Conservation (phyloP, 371 early-diverging fungal genomes). For the Syncephalastrum racemosum region DNA sequence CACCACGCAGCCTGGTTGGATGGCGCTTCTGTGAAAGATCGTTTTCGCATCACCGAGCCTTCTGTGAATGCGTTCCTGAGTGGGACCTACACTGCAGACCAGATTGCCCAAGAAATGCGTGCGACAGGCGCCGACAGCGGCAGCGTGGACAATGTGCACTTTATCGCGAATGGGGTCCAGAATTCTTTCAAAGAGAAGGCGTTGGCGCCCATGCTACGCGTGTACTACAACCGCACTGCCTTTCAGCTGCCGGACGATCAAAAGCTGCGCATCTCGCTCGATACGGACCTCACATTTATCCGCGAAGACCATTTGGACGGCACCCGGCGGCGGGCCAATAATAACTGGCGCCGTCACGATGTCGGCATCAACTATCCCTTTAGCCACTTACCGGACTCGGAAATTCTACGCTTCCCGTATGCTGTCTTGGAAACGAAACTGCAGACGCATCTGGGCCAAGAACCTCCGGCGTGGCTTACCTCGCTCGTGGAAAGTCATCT, state of each 20-base stretch:
- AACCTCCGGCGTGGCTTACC: conserved; percentile 93
- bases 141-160: conserved; percentile 66
- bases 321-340: conserved; percentile 53
- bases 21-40: conserved; percentile 75
- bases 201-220: conserved; percentile 81
- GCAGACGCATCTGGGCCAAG: conserved; percentile 87
- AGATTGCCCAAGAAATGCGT: conserved; percentile 79
- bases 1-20: conserved; percentile 93
- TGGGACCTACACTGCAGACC: conserved; percentile 87
- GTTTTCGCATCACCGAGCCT: conserved; percentile 47
- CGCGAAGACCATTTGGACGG: conserved; percentile 74
- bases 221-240: conserved; percentile 95
- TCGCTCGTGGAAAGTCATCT: conserved; percentile 85
- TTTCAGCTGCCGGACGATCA: conserved; percentile 97
- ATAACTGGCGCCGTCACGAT: conserved; percentile 95
- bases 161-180: conserved; percentile 75
- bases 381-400: conserved; percentile 74
- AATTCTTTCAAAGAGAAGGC: conserved; percentile 64
- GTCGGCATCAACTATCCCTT: conserved; percentile 88
- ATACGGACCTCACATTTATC: conserved; percentile 95
- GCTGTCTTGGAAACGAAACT: conserved; percentile 57
- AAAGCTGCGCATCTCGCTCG: conserved; percentile 91
- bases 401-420: conserved; percentile 46
- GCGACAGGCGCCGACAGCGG: conserved; percentile 63
- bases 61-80: conserved; percentile 46